phyloP scores from a whole-genome alignment of 1,284 basidiomycete species.

The Thelephora terrestris region DNA sequence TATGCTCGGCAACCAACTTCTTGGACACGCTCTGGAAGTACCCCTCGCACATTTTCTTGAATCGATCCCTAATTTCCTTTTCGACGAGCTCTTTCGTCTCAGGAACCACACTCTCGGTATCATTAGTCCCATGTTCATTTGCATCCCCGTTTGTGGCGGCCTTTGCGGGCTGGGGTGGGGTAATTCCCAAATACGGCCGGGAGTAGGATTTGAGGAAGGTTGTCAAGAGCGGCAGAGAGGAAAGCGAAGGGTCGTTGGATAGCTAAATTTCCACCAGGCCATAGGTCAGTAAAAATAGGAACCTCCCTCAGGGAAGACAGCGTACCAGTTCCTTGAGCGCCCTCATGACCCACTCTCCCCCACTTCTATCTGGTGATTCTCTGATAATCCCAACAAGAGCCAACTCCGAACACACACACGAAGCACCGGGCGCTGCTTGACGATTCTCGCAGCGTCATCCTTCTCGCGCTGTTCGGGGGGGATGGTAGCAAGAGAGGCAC shows the following conservation, averaged over 20 bases:
- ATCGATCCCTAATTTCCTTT: slow-evolving; percentile 76
- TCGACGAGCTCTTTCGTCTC: slow-evolving; percentile 73
- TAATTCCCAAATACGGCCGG: slow-evolving; percentile 70
- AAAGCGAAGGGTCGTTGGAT: slow-evolving; percentile 78
- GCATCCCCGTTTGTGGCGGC: slow-evolving; percentile 42
- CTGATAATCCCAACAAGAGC: slow-evolving; percentile 78
- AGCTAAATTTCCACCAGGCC: slow-evolving; percentile 37
- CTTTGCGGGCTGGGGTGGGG: slow-evolving; percentile 40
- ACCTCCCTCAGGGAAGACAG: slow-evolving; percentile 5
- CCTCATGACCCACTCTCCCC: slow-evolving; percentile 84
- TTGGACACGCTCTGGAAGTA: slow-evolving; percentile 91
- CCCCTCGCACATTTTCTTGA: slow-evolving; percentile 86
- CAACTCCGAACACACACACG: slow-evolving; percentile 82
- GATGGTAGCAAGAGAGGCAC: slow-evolving; percentile 47
- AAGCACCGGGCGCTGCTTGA: slow-evolving; percentile 77
- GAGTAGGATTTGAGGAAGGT: slow-evolving; percentile 82
- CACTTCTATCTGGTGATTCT: slow-evolving; percentile 56
- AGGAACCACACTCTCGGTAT: slow-evolving; percentile 25
- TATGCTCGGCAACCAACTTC: slow-evolving; percentile 86
- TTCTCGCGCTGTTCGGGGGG: slow-evolving; percentile 83
- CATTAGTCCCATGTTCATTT: slow-evolving; percentile 33
- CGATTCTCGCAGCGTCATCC: slow-evolving; percentile 76
- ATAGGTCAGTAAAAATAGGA: background rate
- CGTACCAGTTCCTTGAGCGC: slow-evolving; percentile 72
- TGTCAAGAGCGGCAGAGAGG: slow-evolving; percentile 75